Conservation (phyloP, 768 basidiomycete species). For the Agrocybe praecox region DNA sequence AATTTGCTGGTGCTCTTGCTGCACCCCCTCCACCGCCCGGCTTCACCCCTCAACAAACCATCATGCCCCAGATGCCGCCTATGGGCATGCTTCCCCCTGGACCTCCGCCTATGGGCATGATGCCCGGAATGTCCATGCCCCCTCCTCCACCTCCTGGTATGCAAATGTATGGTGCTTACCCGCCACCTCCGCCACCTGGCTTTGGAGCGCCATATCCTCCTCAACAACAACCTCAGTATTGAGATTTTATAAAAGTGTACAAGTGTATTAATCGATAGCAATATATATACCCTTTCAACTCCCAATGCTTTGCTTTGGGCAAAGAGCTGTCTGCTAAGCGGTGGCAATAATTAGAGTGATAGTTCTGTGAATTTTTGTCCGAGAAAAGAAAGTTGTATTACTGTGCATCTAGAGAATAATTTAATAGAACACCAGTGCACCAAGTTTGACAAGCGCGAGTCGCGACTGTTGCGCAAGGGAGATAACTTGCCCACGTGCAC, state of each 20-base stretch:
- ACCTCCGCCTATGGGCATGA: slow-evolving; percentile 27
- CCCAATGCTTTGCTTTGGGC: background rate
- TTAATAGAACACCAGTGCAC: too few relatives aligned
- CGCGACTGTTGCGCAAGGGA: too few relatives aligned
- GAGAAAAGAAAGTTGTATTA: too few relatives aligned
- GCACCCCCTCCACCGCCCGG: slow-evolving; percentile 82
- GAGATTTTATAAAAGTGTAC: slow-evolving; percentile 4
- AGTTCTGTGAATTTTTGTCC: too few relatives aligned
- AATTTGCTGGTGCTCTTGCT: slow-evolving; percentile 88
- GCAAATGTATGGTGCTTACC: slow-evolving; percentile 13
- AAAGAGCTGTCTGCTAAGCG: too few relatives aligned
- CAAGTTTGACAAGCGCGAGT: too few relatives aligned
- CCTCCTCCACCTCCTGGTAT: slow-evolving; percentile 33
- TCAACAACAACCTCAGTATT: slow-evolving; percentile 45
- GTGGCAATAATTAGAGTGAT: too few relatives aligned
- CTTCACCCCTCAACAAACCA: slow-evolving; percentile 72
- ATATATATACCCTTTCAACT: slow-evolving; percentile 7
- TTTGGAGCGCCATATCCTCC: slow-evolving; percentile 44
- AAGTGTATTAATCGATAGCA: background rate
- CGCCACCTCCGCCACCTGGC: slow-evolving; percentile 39
- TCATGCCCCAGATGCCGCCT: slow-evolving; percentile 52
- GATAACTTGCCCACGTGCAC: background rate
- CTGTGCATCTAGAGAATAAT: too few relatives aligned
- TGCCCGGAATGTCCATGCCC: slow-evolving; percentile 29
- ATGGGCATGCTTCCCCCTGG: slow-evolving; percentile 40